Evolutionary conservation across 441 rosid species (phyloP).

Genomic region (Gossypium schwendimanii): DNA sequence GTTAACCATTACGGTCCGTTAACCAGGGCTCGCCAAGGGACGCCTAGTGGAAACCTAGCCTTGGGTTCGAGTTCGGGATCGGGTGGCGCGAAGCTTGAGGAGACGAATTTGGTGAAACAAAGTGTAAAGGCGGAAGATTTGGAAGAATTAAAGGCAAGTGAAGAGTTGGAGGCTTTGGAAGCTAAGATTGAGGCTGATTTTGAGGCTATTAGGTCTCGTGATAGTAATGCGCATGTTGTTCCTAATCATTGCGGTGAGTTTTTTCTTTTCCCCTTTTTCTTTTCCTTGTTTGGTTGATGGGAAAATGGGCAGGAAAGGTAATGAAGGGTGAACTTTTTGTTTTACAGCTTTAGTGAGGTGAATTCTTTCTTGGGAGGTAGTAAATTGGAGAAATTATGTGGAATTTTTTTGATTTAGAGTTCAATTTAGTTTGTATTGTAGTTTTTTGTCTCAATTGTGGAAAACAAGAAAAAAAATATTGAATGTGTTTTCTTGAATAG

Average conservation of each 20-base stretch:
- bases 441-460: not conserved
- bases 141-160: conserved; percentile 42
- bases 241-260: conserved; percentile 84
- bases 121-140: conserved; percentile 28
- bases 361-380: not conserved
- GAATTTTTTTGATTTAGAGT: not conserved
- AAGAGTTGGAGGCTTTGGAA: conserved; percentile 72
- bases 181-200: conserved; percentile 67
- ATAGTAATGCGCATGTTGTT: conserved; percentile 60
- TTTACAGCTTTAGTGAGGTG: not conserved
- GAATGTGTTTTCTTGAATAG: not conserved
- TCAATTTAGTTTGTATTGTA: not conserved
- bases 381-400: not conserved
- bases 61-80: conserved; percentile 14
- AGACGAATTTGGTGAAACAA: conserved; percentile 24
- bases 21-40: conserved; percentile 74
- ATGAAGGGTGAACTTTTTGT: not conserved
- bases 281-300: conserved; percentile 10
- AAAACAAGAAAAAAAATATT: not conserved
- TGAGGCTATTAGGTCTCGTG: conserved; percentile 78
- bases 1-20: conserved; percentile 73
- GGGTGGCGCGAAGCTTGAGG: conserved; percentile 36
- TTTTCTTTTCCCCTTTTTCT: not conserved
- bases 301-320: not conserved
- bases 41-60: conserved; percentile 34